Percentiles rank a stretch among this genome's conserved stretches.
Evolutionary conservation across 1,139 yeast species (phyloP).

Genomic region (Suhomyces yuchorum): DNA sequence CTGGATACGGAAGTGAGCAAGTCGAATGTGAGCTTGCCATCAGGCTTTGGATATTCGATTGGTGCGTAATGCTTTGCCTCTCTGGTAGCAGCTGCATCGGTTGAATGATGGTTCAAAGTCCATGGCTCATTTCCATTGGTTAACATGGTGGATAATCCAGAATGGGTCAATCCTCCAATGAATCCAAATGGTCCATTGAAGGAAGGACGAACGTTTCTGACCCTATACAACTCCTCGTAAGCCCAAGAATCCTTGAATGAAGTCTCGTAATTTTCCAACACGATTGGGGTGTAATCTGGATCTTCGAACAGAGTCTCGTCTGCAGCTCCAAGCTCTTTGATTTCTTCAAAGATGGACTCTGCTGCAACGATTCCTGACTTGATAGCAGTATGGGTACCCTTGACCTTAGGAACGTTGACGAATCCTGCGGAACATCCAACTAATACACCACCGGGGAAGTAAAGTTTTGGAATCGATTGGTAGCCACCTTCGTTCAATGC

Average conservation of each 20-base stretch:
- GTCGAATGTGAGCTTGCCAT: slow-evolving; percentile 86
- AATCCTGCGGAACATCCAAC: slow-evolving; percentile 97
- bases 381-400: slow-evolving; percentile 98
- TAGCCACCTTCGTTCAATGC: slow-evolving; percentile 95
- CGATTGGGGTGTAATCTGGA: slow-evolving; percentile 44
- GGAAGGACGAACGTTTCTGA: slow-evolving; percentile 90
- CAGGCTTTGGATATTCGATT: slow-evolving; percentile 92
- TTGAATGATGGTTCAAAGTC: slow-evolving; percentile 71
- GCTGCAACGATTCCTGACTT: slow-evolving; percentile 95
- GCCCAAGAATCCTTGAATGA: slow-evolving; percentile 82
- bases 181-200: slow-evolving; percentile 73
- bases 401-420: slow-evolving; percentile 93
- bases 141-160: slow-evolving; percentile 82
- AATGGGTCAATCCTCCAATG: slow-evolving; percentile 76
- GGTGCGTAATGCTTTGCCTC: slow-evolving; percentile 66
- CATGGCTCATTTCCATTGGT: slow-evolving; percentile 82
- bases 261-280: slow-evolving; percentile 59
- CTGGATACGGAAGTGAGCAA: slow-evolving; percentile 88
- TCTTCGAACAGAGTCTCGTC: slow-evolving; percentile 49
- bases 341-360: slow-evolving; percentile 67
- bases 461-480: slow-evolving; percentile 85
- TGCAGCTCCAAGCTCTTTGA: slow-evolving; percentile 51
- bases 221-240: slow-evolving; percentile 73
- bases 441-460: slow-evolving; percentile 93
- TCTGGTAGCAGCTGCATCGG: slow-evolving; percentile 74